Evolutionary conservation across 2,329 filamentous ascomycete genomes (phyloP).

Genomic region (Trichoderma pleuroti): DNA sequence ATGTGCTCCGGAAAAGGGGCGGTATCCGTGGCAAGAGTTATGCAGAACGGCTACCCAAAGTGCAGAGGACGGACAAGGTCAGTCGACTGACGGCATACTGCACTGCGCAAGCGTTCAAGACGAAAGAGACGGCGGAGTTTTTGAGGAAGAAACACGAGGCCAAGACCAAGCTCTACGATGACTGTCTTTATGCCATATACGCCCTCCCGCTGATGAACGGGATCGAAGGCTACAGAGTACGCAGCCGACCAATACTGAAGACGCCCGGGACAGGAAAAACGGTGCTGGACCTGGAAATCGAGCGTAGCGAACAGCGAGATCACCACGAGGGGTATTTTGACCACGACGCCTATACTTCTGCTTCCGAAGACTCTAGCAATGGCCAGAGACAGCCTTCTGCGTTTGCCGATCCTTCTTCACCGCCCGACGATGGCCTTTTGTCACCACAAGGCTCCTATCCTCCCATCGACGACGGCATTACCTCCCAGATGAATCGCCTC

Average conservation of each 20-base stretch:
- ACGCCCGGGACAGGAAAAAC: conserved; percentile 86
- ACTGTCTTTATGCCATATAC: conserved; percentile 94
- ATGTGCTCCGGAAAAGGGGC: conserved; percentile 59
- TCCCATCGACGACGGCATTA: conserved; percentile 40
- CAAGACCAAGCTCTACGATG: conserved; percentile 94
- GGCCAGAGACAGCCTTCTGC: conserved; percentile 28
- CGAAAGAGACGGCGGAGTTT: conserved; percentile 84
- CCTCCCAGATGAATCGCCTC: conserved; percentile 56
- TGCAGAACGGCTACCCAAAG: conserved; percentile 87
- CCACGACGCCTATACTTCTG: conserved; percentile 56
- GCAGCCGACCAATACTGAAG: conserved; percentile 87
- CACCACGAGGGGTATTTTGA: conserved; percentile 91
- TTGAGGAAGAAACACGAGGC: conserved; percentile 83
- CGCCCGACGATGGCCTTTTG: conserved; percentile 29
- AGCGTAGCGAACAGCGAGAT: conserved; percentile 82
- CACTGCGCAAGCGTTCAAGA: conserved; percentile 89
- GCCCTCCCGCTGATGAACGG: conserved; percentile 85
- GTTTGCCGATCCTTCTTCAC: conserved; percentile 31
- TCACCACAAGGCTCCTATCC: conserved; percentile 28
- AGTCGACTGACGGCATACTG: conserved; percentile 93
- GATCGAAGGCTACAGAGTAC: conserved; percentile 78
- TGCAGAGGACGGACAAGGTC: conserved; percentile 79
- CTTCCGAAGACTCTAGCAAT: conserved; percentile 31
- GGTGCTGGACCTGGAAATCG: conserved; percentile 90
- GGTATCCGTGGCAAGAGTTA: conserved; percentile 77